phyloP scores from a whole-genome alignment of 352 stramenopile species.

The Phytophthora pinifolia region DNA sequence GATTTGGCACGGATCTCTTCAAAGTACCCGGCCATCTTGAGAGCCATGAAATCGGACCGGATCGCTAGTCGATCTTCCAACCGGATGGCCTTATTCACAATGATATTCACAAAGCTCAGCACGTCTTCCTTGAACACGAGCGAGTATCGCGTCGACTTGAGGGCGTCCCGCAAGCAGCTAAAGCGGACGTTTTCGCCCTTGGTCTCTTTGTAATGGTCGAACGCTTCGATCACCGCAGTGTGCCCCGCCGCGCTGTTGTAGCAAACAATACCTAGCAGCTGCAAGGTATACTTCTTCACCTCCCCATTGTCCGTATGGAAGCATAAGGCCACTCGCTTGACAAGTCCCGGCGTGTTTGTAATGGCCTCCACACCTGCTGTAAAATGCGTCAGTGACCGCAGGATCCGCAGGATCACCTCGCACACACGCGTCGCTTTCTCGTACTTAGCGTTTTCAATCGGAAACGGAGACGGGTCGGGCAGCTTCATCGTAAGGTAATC shows the following conservation, averaged over 20 bases:
- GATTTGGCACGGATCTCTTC: slow-evolving; percentile 86
- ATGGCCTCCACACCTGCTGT: slow-evolving; percentile 78
- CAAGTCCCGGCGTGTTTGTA: slow-evolving; percentile 75
- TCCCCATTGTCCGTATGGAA: slow-evolving; percentile 86
- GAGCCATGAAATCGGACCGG: slow-evolving; percentile 79
- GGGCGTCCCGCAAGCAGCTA: slow-evolving; percentile 75
- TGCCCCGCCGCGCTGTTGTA: slow-evolving; percentile 88
- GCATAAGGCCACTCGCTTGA: slow-evolving; percentile 78
- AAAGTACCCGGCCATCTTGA: slow-evolving; percentile 87
- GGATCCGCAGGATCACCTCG: slow-evolving; percentile 74
- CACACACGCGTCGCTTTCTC: slow-evolving; percentile 78
- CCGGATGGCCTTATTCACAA: slow-evolving; percentile 87
- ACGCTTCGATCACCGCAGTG: slow-evolving; percentile 77
- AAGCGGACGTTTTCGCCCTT: slow-evolving; percentile 83
- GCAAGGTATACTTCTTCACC: slow-evolving; percentile 81
- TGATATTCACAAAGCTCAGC: slow-evolving; percentile 89
- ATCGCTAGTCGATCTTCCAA: slow-evolving; percentile 83
- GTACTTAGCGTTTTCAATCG: slow-evolving; percentile 77
- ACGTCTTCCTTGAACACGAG: slow-evolving; percentile 90
- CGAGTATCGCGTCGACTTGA: slow-evolving; percentile 83
- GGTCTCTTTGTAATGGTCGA: slow-evolving; percentile 82
- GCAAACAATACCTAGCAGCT: slow-evolving; percentile 82
- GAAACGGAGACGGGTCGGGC: slow-evolving; percentile 76
- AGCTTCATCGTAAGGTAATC: slow-evolving; percentile 89
- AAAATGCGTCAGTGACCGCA: slow-evolving; percentile 80